Evolutionary conservation across 139 green algal species (phyloP).

Genomic region (Chlorella sp.): DNA sequence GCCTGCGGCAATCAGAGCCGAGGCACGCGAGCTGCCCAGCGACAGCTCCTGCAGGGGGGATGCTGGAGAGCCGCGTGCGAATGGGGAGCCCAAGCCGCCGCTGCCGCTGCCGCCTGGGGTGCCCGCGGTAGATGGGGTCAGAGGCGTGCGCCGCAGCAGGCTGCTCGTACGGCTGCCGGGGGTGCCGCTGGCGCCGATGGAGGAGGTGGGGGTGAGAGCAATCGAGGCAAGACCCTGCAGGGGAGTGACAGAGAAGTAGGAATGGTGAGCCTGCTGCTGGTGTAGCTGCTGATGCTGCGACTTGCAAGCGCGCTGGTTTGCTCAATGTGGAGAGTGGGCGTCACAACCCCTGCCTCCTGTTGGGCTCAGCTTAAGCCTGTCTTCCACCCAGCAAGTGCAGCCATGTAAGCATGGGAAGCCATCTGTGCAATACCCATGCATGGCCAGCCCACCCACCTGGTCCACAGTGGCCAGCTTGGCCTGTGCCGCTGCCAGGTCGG

Average conservation of each 20-base stretch:
- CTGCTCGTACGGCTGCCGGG: constrained; percentile 21
- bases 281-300: no score
- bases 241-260: background rate
- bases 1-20: background rate
- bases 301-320: no score
- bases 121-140: background rate
- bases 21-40: background rate
- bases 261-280: background rate
- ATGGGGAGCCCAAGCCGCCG: constrained; percentile 4
- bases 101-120: background rate
- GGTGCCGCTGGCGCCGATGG: constrained; percentile 5
- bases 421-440: background rate
- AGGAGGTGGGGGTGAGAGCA: constrained; percentile 28
- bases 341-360: no score
- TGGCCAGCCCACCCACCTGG: constrained; percentile 3
- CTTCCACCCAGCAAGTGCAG: no score
- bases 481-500: constrained; percentile 41
- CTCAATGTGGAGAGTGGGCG: no score
- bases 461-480: constrained; percentile 44
- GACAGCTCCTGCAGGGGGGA: background rate
- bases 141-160: background rate
- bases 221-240: constrained; percentile 39
- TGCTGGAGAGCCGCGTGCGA: background rate
- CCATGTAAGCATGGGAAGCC: no score
- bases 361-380: no score